Conservation (phyloP, 2,329 filamentous ascomycete species). For the Neonectria faginata region DNA sequence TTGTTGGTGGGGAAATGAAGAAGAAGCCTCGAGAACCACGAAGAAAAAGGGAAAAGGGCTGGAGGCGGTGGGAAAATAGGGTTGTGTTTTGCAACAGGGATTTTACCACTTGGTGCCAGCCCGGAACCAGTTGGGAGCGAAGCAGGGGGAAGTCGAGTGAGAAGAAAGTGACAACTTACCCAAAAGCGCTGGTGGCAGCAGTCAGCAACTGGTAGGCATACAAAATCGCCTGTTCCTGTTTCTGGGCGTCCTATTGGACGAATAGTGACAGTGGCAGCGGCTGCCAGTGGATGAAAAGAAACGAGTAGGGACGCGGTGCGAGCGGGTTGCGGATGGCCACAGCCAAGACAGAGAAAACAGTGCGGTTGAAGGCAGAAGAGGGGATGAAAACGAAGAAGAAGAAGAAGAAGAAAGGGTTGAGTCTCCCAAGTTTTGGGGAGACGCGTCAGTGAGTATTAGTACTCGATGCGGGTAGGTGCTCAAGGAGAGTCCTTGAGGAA, state of each 20-base stretch:
- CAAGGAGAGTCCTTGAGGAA: constrained; percentile 18
- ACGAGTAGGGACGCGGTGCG: constrained; percentile 11
- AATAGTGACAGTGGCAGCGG: constrained; percentile 18
- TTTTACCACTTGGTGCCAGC: background rate
- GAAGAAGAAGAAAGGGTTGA: constrained; percentile 12
- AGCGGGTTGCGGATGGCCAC: constrained; percentile 13
- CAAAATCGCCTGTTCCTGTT: constrained; percentile 41
- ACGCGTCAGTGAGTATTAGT: background rate
- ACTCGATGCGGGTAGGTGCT: background rate
- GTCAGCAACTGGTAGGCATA: constrained; percentile 56
- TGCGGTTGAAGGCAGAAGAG: constrained; percentile 5
- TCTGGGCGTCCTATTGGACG: constrained; percentile 39
- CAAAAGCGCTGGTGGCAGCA: constrained; percentile 46
- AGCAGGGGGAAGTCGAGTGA: constrained; percentile 12
- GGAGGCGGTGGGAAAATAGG: background rate
- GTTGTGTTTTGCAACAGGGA: background rate
- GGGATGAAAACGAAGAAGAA: constrained; percentile 21
- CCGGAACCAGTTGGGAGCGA: background rate
- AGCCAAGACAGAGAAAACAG: constrained; percentile 11
- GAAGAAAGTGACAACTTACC: constrained; percentile 44
- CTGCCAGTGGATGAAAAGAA: constrained; percentile 26
- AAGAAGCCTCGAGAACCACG: background rate
- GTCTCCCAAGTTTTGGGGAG: background rate
- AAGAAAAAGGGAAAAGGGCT: background rate
- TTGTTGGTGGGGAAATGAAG: background rate